Conservation (phyloP, 2,329 filamentous ascomycete genomes). For the Verticillium isaacii region DNA sequence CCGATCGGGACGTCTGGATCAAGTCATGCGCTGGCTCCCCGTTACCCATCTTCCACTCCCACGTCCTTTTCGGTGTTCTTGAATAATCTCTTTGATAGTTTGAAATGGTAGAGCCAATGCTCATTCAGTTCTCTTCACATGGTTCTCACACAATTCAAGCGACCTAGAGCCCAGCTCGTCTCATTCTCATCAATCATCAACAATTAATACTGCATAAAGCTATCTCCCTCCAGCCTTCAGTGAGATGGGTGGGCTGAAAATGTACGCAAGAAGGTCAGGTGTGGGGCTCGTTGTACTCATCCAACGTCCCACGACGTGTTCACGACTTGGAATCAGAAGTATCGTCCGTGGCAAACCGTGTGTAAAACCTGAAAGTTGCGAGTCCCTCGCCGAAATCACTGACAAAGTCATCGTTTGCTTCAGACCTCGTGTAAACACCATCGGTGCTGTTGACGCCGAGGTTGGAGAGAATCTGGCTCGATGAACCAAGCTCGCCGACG, state of each 20-base stretch:
- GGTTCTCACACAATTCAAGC: too few relatives aligned
- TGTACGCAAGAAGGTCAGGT: background rate
- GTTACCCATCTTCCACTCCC: too few relatives aligned
- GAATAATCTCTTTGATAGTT: too few relatives aligned
- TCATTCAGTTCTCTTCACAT: too few relatives aligned
- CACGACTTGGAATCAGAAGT: background rate
- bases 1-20: too few relatives aligned
- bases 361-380: constrained; percentile 60
- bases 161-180: too few relatives aligned
- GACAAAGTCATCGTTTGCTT: constrained; percentile 31
- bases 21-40: too few relatives aligned
- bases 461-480: background rate
- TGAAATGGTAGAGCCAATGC: too few relatives aligned
- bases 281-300: background rate
- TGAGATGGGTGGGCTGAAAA: background rate
- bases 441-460: constrained; percentile 34
- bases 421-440: constrained; percentile 34
- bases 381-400: constrained; percentile 52
- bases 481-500: constrained; percentile 51
- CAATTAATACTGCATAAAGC: background rate
- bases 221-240: background rate
- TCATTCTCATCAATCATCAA: background rate
- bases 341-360: constrained; percentile 55
- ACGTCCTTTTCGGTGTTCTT: too few relatives aligned
- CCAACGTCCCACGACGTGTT: background rate